Evolutionary conservation across 1,139 yeast genomes (phyloP).

Genomic region (Scheffersomyces titani): DNA sequence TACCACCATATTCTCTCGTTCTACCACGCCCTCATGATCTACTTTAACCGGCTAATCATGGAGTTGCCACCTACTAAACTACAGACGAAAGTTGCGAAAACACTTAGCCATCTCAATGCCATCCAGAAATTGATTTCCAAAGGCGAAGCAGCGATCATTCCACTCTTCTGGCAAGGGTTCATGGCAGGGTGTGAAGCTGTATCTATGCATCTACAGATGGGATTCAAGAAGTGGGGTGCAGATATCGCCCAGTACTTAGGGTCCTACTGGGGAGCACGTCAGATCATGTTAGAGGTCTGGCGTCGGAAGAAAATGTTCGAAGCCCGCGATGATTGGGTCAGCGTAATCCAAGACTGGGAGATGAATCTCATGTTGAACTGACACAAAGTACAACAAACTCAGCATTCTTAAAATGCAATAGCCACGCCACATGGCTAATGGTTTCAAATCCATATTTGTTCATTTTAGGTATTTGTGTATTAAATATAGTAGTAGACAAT

Average conservation of each 20-base stretch:
- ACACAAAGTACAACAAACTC: not conserved
- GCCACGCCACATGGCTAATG: not conserved
- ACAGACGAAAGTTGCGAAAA: constrained; percentile 61
- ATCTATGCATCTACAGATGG: constrained; percentile 56
- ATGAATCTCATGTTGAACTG: constrained; percentile 76
- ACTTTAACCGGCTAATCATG: constrained; percentile 68
- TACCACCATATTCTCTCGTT: constrained; percentile 82
- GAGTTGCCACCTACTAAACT: constrained; percentile 52
- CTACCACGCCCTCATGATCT: constrained; percentile 72
- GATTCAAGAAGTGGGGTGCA: constrained; percentile 82
- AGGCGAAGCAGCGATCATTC: constrained; percentile 64
- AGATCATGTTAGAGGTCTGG: constrained; percentile 88
- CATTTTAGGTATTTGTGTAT: not conserved
- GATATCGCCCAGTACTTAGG: constrained; percentile 74
- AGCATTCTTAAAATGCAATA: not conserved
- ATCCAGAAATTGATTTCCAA: constrained; percentile 58
- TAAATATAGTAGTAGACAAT: not conserved
- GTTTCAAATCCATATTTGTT: not conserved
- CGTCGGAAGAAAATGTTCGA: constrained; percentile 63
- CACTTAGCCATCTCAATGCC: constrained; percentile 64
- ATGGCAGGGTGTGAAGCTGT: constrained; percentile 86
- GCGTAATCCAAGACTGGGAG: constrained; percentile 81
- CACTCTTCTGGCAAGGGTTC: constrained; percentile 87
- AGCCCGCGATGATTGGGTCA: constrained; percentile 70
- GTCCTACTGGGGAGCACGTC: constrained; percentile 84